phyloP scores from a whole-genome alignment of 352 stramenopile species.

The Pythium dissotocum region DNA sequence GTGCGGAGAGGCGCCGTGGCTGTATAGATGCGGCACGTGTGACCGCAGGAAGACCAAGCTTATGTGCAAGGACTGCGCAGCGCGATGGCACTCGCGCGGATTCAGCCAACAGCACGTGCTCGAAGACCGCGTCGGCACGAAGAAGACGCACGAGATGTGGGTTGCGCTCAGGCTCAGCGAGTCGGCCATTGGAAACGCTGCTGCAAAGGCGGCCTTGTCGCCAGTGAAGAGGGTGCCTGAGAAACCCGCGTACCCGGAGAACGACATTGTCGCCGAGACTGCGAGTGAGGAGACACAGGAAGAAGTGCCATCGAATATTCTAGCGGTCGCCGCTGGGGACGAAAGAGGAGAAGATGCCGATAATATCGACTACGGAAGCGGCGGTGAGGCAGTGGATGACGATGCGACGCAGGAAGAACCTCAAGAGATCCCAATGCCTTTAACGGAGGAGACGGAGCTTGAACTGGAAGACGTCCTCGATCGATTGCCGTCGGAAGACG shows the following conservation, averaged over 20 bases:
- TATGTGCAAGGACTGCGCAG: constrained; percentile 32
- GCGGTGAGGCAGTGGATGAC: neutral
- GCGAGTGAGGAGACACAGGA: neutral
- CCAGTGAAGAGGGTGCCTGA: neutral
- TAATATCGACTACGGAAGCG: constrained; percentile 15
- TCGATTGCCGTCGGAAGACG: constrained; percentile 27
- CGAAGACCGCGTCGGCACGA: constrained; percentile 24
- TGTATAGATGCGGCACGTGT: constrained; percentile 35
- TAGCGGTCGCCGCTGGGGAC: neutral
- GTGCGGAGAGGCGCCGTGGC: constrained; percentile 41
- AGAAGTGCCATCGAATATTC: neutral
- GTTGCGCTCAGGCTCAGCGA: constrained; percentile 8
- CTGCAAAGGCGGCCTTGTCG: neutral
- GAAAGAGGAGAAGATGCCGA: neutral
- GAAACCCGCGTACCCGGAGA: neutral
- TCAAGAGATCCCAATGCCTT: constrained; percentile 21
- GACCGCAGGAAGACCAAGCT: constrained; percentile 35
- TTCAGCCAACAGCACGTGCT: constrained; percentile 35
- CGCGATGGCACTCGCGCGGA: constrained; percentile 44
- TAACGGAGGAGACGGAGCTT: constrained; percentile 22
- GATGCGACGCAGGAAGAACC: constrained; percentile 17
- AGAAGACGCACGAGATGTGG: constrained; percentile 27
- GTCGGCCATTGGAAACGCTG: neutral
- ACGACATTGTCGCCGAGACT: constrained; percentile 16
- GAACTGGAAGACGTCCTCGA: constrained; percentile 33